Conservation (phyloP, 306 rosid species). For the Alnus glutinosa region DNA sequence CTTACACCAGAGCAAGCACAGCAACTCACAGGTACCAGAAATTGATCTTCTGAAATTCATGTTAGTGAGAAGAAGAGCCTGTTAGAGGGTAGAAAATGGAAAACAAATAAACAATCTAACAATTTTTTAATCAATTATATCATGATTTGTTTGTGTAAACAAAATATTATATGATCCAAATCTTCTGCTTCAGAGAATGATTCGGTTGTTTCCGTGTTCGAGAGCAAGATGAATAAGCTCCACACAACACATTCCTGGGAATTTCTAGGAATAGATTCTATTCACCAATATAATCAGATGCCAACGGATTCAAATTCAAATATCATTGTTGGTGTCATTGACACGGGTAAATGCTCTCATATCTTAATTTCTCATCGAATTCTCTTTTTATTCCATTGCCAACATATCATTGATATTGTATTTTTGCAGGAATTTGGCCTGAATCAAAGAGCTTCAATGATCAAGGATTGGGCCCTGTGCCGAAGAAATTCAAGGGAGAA, state of each 20-base stretch:
- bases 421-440: slow-evolving; percentile 65
- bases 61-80: too few relatives aligned
- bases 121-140: too few relatives aligned
- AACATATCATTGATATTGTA: slow-evolving; percentile 1
- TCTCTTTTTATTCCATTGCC: neutral
- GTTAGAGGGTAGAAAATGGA: neutral
- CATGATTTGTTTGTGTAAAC: too few relatives aligned
- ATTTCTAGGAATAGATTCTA: slow-evolving; percentile 52
- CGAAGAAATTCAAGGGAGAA: slow-evolving; percentile 61
- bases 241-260: slow-evolving; percentile 75
- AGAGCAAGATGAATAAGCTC: slow-evolving; percentile 60
- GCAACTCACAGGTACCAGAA: slow-evolving; percentile 49
- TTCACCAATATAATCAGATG: slow-evolving; percentile 25
- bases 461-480: slow-evolving; percentile 65
- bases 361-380: neutral
- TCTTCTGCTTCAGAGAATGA: slow-evolving; percentile 45
- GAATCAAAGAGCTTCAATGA: slow-evolving; percentile 72
- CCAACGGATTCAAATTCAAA: slow-evolving; percentile 38
- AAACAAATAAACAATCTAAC: neutral
- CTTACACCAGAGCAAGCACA: slow-evolving; percentile 61
- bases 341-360: slow-evolving; percentile 49
- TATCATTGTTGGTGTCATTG: slow-evolving; percentile 67
- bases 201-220: slow-evolving; percentile 55
- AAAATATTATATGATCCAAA: neutral
- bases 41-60: neutral